Percentiles rank a stretch among this genome's conserved stretches.
phyloP scores from a whole-genome alignment of 2,329 filamentous ascomycete species.

The Fusarium coicis region DNA sequence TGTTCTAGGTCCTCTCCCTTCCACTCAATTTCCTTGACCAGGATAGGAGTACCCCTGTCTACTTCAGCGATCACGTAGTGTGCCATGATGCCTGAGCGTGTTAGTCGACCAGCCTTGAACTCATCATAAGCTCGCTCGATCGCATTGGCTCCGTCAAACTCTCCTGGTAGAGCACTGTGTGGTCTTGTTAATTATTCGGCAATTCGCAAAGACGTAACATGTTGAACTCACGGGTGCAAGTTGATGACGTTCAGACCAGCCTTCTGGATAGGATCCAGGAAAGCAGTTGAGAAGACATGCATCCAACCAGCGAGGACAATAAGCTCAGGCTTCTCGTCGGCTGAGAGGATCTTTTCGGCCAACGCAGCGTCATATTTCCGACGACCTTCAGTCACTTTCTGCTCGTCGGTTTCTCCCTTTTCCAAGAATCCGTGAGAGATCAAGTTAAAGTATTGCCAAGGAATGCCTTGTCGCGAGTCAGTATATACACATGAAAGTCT shows the following conservation, averaged over 20 bases:
- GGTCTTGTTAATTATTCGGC: constrained; percentile 51
- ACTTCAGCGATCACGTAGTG: constrained; percentile 86
- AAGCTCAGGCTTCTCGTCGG: constrained; percentile 72
- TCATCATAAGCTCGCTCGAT: constrained; percentile 83
- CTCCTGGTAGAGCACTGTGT: constrained; percentile 56
- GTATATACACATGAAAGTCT: not conserved
- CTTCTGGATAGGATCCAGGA: constrained; percentile 73
- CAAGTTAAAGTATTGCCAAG: constrained; percentile 76
- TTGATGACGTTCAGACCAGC: constrained; percentile 80
- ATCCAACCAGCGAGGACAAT: constrained; percentile 89
- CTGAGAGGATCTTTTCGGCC: constrained; percentile 66
- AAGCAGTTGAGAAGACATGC: constrained; percentile 79
- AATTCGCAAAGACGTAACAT: constrained; percentile 51
- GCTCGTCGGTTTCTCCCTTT: constrained; percentile 69
- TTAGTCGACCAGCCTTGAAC: constrained; percentile 71
- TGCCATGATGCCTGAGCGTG: constrained; percentile 87
- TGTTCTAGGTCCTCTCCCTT: constrained; percentile 72
- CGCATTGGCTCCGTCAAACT: constrained; percentile 80
- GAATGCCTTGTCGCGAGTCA: constrained; percentile 54
- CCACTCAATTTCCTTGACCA: constrained; percentile 75
- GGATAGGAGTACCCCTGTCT: constrained; percentile 80
- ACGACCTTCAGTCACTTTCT: constrained; percentile 66
- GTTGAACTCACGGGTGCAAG: constrained; percentile 80
- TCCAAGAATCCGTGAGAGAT: constrained; percentile 68
- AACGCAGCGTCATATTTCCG: constrained; percentile 81